Percentiles rank a stretch among this genome's conserved stretches.
Conservation (phyloP, 768 basidiomycete genomes). For the Trametes coccinea region DNA sequence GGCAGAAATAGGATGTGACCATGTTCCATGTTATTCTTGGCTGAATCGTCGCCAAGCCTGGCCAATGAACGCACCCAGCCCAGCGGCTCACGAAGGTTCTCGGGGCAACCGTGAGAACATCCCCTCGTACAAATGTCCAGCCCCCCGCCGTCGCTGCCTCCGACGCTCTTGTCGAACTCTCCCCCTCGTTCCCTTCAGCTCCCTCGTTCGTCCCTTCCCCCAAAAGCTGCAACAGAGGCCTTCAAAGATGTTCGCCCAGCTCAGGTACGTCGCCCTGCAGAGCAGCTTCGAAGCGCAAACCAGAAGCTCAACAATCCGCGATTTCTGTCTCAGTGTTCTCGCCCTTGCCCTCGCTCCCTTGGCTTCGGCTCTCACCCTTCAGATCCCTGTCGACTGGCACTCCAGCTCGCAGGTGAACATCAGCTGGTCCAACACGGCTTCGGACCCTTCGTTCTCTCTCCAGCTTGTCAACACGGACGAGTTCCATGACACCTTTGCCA, state of each 20-base stretch:
- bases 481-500: slow-evolving; percentile 56
- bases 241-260: slow-evolving; percentile 50
- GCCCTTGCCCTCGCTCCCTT: slow-evolving; percentile 45
- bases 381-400: slow-evolving; percentile 36
- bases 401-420: slow-evolving; percentile 41
- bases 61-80: neutral
- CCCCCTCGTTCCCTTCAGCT: neutral
- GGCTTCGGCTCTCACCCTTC: slow-evolving; percentile 43
- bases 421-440: slow-evolving; percentile 43
- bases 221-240: slow-evolving; percentile 26
- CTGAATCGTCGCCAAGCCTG: neutral
- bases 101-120: slow-evolving; percentile 16
- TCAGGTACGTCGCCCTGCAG: slow-evolving; percentile 39
- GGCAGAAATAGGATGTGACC: slow-evolving; percentile 4
- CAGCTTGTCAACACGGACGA: slow-evolving; percentile 43
- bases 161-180: slow-evolving; percentile 14
- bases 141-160: slow-evolving; percentile 5
- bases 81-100: slow-evolving; percentile 12
- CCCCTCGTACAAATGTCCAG: slow-evolving; percentile 10
- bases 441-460: slow-evolving; percentile 48
- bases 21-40: slow-evolving; percentile 18
- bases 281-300: neutral
- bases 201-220: slow-evolving; percentile 20
- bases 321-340: slow-evolving; percentile 36
- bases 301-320: neutral